Base-by-base conservation (phyloP, 2,329 filamentous ascomycete species). In the Venturia pyrina region DNA sequence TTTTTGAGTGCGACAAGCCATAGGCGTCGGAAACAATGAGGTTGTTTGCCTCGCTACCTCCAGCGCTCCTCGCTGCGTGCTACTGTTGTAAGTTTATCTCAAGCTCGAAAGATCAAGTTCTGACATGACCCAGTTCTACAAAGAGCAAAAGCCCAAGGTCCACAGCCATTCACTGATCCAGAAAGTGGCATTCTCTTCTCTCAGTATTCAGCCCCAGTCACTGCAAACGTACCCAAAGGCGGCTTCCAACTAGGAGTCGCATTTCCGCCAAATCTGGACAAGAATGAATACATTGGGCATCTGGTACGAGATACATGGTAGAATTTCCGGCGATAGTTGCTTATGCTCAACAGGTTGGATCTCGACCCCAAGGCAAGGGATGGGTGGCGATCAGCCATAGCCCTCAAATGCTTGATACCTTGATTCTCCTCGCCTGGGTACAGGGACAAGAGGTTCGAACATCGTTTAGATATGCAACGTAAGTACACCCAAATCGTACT, bases 341-440 rank as follows among this genome's bases (percentile, higher is more conserved):
- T 56, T 19, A 56, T 56, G 50, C 4, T 56, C 24, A 32, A 56
- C n/a, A 56, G 50, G 50, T 56, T 17, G 50, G 24, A n/a, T 56
- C 50, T 15, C 50, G 50, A 11, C 44, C 63, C 5, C n/a, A 78
- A 21, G 73, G 76, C 2, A 80, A 79, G 32, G 85, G 85, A 19
- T 87, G 83, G 82, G 82, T 84, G 70, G 84, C 84, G 69, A 70
- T 88, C 24, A 81, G 82, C 0, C 78, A 87, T 64, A 81, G 80
- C 11, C 81, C 82, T 5, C 76, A 78, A 62, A 88, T 88, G 86
- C 82, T 80, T 8, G 80, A 81, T 68, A 80, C 80, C 46, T 75
- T 88, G 3, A 80, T 88, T 64, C 75, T 88, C 19, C 76, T 86
- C 69, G 83, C 83, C 2, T 88, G 83, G 79, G 81, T 84, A 3